A percentile compares a stretch with the other conserved stretches of the same genome.
Conservation (phyloP, 192 early-diverging fungal genomes). For the Backusella macrospora region DNA sequence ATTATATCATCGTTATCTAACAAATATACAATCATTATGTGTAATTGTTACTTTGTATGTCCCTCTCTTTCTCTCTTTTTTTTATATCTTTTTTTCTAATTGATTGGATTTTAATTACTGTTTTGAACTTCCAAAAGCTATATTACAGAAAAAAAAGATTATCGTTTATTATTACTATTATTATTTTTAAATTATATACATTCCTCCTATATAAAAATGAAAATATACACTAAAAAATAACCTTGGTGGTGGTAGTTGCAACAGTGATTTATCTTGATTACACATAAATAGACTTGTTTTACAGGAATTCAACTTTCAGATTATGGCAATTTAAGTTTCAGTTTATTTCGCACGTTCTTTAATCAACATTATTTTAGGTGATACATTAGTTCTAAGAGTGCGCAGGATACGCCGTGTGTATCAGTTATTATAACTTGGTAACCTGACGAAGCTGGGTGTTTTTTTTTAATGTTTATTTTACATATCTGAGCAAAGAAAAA, state of each 20-base stretch:
- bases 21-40: neutral
- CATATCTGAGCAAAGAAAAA: neutral
- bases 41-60: no score
- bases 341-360: slow-evolving; percentile 15
- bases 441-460: neutral
- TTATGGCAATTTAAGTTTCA: neutral
- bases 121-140: no score
- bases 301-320: no score
- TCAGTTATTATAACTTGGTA: slow-evolving; percentile 14
- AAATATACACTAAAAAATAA: no score
- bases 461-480: neutral
- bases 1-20: neutral
- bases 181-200: no score
- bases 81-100: neutral
- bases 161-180: no score
- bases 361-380: neutral
- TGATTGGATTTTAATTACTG: neutral
- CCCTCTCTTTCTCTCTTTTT: neutral
- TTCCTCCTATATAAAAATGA: no score
- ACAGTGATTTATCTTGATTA: no score
- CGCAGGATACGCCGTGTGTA: slow-evolving; percentile 11
- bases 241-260: no score
- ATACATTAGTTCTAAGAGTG: slow-evolving; percentile 3
- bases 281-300: no score
- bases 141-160: no score